phyloP scores from a whole-genome alignment of 768 basidiomycete genomes.

The Tricholoma bakamatsutake region DNA sequence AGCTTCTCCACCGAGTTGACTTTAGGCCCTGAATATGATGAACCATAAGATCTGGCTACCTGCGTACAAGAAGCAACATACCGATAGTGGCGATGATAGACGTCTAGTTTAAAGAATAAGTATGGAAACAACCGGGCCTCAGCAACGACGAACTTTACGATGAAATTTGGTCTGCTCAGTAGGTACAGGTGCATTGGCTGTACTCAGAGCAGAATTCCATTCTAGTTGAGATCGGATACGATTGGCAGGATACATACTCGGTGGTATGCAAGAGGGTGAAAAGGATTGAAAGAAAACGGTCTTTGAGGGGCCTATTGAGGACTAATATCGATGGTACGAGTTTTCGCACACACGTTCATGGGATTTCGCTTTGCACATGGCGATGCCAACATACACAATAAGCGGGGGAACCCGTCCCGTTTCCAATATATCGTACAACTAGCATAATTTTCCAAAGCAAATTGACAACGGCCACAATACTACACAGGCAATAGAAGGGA shows the following conservation, averaged over 20 bases:
- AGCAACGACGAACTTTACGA: conserved; percentile 67
- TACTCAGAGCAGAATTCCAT: conserved; percentile 84
- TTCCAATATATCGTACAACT: neutral
- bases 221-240: conserved; percentile 76
- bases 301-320: neutral
- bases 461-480: conserved; percentile 28
- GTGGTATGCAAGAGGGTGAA: neutral
- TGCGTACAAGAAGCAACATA: conserved; percentile 25
- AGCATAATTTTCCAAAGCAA: conserved; percentile 29
- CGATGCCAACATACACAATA: neutral
- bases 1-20: conserved; percentile 90
- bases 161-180: conserved; percentile 78
- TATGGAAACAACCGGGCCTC: neutral
- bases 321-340: neutral
- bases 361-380: conserved; percentile 1
- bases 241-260: conserved; percentile 50
- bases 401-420: neutral
- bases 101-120: conserved; percentile 50
- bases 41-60: conserved; percentile 6
- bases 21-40: conserved; percentile 68
- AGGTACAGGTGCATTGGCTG: conserved; percentile 62
- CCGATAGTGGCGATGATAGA: conserved; percentile 99
- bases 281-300: neutral
- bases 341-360: neutral
- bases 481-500: conserved; percentile 16